Evolutionary conservation across 768 basidiomycete genomes (phyloP), one percentile per base, ranked within the genome.

Genomic region (Tricholoma bakamatsutake): DNA sequence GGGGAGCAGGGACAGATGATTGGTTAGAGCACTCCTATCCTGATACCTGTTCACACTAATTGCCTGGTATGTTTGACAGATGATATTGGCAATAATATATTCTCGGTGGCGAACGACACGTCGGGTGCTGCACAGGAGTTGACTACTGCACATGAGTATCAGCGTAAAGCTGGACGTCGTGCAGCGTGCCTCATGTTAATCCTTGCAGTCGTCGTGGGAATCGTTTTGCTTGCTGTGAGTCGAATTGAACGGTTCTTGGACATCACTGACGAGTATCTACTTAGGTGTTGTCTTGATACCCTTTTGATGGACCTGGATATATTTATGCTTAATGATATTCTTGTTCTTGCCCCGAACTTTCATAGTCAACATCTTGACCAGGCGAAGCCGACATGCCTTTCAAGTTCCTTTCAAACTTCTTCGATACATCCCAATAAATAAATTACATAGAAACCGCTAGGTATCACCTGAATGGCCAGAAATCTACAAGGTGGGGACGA

Each of bases 1-100:
- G 83, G 85, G 57, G 92, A 98, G 67, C 97, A 99, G 69, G 95
- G 95, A 11, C 82, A 83, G 50, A 92, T 98, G 90, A 75, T 99
- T 52, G 95, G 96, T 96, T 60, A 51, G 87, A 73, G 18, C 11
- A n/a, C 35, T 42, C 45, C 46, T 27, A 21, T 47, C 17, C 21
- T 46, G 34, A 8, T 33, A 45, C 50, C 43, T 35, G 15, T 24
- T 33, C 13, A 3, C 11, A 10, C 3, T 30, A 21, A 4, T 1
- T 39, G 33, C 50, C 34, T 50, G 4, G 40, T n/a, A 4, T 17
- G 3, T 54, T 50, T 50, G 52, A 15, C 63, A 98, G 96, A 98
- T 66, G 96, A 96, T 63, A 96, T 99, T 65, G 93, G 97, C 68
- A 83, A 85, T 39, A 98, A 98, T 64, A 85, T 99, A 37, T 88